Evolutionary conservation across 257 asterid genomes (phyloP).

Genomic region (Solanum chmielewskii): DNA sequence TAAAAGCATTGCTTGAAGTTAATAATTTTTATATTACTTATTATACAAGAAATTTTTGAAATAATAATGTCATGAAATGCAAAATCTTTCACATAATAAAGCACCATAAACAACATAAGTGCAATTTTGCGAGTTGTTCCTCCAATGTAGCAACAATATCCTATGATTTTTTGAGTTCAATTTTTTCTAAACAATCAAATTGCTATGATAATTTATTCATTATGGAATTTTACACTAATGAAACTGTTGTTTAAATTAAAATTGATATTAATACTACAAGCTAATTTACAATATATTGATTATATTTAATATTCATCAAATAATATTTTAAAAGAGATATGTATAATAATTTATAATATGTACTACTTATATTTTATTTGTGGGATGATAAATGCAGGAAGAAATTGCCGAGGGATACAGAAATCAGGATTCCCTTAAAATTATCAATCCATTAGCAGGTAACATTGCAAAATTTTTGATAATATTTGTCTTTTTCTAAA

Average conservation of each 20-base stretch:
- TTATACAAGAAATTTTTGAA: too few species aligned
- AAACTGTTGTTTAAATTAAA: too few species aligned
- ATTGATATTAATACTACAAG: neutral
- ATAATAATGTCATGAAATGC: neutral
- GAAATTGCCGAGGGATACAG: neutral
- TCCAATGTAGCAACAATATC: too few species aligned
- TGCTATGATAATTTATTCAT: neutral
- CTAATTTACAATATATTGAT: neutral
- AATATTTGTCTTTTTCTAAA: too few species aligned
- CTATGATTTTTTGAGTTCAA: neutral
- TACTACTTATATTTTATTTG: neutral
- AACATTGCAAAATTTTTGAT: too few species aligned
- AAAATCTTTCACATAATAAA: too few species aligned
- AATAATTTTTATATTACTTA: too few species aligned
- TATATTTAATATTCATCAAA: neutral
- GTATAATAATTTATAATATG: neutral
- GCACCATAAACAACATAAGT: neutral
- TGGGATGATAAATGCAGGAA: neutral
- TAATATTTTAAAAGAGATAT: too few species aligned
- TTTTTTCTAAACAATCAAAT: too few species aligned
- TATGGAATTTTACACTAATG: too few species aligned
- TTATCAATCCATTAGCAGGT: too few species aligned
- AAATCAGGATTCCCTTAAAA: neutral
- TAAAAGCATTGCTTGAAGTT: too few species aligned
- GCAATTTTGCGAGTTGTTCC: neutral